Evolutionary conservation across 345 rosid genomes (phyloP), one percentile per base, ranked within the genome.

Genomic region (Camelina hispida): DNA sequence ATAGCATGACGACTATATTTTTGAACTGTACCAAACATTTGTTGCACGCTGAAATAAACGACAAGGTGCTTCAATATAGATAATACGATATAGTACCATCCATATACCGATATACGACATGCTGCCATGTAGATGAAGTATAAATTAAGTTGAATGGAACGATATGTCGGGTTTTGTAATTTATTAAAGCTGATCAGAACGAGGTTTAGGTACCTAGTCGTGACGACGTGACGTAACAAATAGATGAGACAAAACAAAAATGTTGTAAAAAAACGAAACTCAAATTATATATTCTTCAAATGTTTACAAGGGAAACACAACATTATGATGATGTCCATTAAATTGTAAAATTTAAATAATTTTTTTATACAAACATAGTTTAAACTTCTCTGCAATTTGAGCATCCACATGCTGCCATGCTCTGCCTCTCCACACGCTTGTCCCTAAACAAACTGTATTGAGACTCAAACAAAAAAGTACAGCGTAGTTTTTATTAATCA

Each of bases 401-500:
- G 80, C 80, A 70, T 77, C 80, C 80, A 71, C 80, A 77, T 77
- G 80, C 66, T 64, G 46, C 9, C 75, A 62, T 56, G 79, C 74
- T 68, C 54, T 75, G 79, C n/a, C 54, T 25, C 67, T 37, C 46
- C 44, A 77, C 76, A 77, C 80, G 78, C 78, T 38, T 74, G 78
- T 65, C 71, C 56, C 66, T 74, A 74, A 32, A 63, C 46, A 62
- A 73, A 30, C 70, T 20, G 35, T 28, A 62, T 53, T 62, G 34
- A 76, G 65, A 62, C 75, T 32, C 75, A 62, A 76, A 76, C 58
- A 61, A 62, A 47, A 47, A 46, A 76, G 64, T 20, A 76, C 75
- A 56, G 8, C 40, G 9, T 76, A 34, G 25, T 54, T 56, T 43
- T 38, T 4, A 53, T 64, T 54, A n/a, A 28, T 34, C 16, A 54